phyloP scores from a whole-genome alignment of 495 filamentous ascomycete genomes.

The Penicillium flavigenum region DNA sequence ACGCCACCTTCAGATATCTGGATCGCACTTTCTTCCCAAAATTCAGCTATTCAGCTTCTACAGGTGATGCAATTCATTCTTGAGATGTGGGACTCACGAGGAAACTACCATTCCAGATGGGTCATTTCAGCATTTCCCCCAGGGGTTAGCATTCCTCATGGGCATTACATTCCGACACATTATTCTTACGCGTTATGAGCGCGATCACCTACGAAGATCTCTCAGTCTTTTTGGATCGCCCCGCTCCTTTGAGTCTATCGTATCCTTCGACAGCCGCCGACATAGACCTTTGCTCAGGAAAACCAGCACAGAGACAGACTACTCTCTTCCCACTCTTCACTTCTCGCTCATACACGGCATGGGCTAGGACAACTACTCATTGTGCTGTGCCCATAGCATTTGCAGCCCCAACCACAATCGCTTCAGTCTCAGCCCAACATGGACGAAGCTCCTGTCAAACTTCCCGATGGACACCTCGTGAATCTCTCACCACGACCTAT shows the following conservation, averaged over 20 bases:
- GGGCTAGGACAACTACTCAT: slow-evolving; percentile 11
- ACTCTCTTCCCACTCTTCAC: background rate
- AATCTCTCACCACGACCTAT: slow-evolving; percentile 34
- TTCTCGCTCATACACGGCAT: slow-evolving; percentile 25
- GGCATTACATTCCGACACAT: slow-evolving; percentile 40
- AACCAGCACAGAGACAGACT: background rate
- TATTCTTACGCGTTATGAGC: slow-evolving; percentile 34
- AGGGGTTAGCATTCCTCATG: slow-evolving; percentile 38
- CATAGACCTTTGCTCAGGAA: slow-evolving; percentile 6
- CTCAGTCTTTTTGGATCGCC: slow-evolving; percentile 9
- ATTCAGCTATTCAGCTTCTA: background rate
- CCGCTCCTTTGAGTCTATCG: slow-evolving; percentile 8
- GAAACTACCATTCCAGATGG: slow-evolving; percentile 32
- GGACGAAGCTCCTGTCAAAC: slow-evolving; percentile 30
- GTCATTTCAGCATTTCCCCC: slow-evolving; percentile 27
- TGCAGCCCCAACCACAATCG: slow-evolving; percentile 3
- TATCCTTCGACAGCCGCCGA: slow-evolving; percentile 11
- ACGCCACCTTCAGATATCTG: background rate
- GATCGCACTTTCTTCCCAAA: slow-evolving; percentile 13
- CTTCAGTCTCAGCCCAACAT: slow-evolving; percentile 15
- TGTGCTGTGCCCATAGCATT: slow-evolving; percentile 24
- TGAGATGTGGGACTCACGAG: background rate
- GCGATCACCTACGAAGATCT: slow-evolving; percentile 3
- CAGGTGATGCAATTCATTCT: slow-evolving; percentile 8
- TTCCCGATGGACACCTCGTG: slow-evolving; percentile 38